Percentiles rank a stretch among this genome's conserved stretches.
These are phyloP conservation scores for Tricholoma flavovirens DNA, from an alignment of 768 basidiomycete species.

Conservation along the genomic window DNA sequence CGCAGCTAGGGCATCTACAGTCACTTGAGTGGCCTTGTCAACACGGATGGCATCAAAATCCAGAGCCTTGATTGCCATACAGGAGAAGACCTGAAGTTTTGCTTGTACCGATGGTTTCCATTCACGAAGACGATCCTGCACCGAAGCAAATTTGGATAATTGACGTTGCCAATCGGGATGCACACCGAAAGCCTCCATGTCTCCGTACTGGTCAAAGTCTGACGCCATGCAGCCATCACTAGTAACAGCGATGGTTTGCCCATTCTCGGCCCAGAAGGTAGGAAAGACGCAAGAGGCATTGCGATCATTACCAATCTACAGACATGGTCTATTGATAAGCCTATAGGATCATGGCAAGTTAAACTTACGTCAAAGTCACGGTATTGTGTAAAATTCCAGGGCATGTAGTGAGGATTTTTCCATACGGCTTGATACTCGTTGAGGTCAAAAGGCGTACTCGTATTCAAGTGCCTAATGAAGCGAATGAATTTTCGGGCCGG, in stretches of 20 bases:
- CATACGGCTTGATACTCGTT: slow-evolving; percentile 69
- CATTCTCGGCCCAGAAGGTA: slow-evolving; percentile 76
- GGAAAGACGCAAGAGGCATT: slow-evolving; percentile 75
- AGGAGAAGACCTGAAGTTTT: slow-evolving; percentile 74
- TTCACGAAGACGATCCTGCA: slow-evolving; percentile 92
- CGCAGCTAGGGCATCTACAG: slow-evolving; percentile 68
- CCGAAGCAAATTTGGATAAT: slow-evolving; percentile 90
- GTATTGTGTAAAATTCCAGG: slow-evolving; percentile 86
- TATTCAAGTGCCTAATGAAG: slow-evolving; percentile 60
- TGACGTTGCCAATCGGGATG: slow-evolving; percentile 94
- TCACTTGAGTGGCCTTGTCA: slow-evolving; percentile 91
- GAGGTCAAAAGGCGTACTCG: slow-evolving; percentile 72
- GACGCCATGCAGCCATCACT: slow-evolving; percentile 69
- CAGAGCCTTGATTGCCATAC: slow-evolving; percentile 81
- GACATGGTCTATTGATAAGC: slow-evolving; percentile 1
- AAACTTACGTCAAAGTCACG: slow-evolving; percentile 65
- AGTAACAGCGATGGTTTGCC: slow-evolving; percentile 47
- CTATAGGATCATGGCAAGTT: slow-evolving; percentile 1
- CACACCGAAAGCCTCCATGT: slow-evolving; percentile 97
- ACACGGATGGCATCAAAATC: slow-evolving; percentile 94
- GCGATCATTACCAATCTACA: slow-evolving; percentile 59
- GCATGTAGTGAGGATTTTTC: slow-evolving; percentile 70
- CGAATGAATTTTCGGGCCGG: not conserved
- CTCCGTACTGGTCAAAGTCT: slow-evolving; percentile 93
- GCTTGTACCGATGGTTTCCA: slow-evolving; percentile 79